Conservation (phyloP, 73 alveolate species). For the Vitrella brassicaformis region DNA sequence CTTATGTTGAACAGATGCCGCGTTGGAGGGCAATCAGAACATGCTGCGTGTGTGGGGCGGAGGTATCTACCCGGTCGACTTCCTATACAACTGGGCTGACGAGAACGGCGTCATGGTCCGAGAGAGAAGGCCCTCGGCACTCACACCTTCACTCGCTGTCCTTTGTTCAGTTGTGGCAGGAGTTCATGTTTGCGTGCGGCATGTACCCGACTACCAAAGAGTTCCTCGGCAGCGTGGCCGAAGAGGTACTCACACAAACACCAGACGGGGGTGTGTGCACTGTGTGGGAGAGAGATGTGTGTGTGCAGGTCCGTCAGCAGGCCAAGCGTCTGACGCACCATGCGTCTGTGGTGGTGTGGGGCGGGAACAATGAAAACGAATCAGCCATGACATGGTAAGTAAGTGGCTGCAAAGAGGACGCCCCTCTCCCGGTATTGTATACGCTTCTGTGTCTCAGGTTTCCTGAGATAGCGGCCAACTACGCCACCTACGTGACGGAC, state of each 20-base stretch:
- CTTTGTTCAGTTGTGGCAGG: too few relatives aligned
- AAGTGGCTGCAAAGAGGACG: too few relatives aligned
- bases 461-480: too few relatives aligned
- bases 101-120: constrained; percentile 63
- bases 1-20: too few relatives aligned
- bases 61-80: constrained; percentile 68
- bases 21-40: constrained; percentile 52
- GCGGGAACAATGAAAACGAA: constrained; percentile 18
- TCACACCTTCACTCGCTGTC: too few relatives aligned
- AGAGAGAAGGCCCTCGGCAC: too few relatives aligned
- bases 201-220: constrained; percentile 50
- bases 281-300: too few relatives aligned
- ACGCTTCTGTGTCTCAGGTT: too few relatives aligned
- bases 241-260: too few relatives aligned
- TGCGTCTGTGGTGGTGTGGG: constrained; percentile 61
- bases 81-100: constrained; percentile 64
- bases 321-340: constrained; percentile 61
- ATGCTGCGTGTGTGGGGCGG: constrained; percentile 78
- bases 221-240: constrained; percentile 44
- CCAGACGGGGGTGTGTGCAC: too few relatives aligned
- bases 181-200: constrained; percentile 65
- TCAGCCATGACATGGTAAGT: neutral
- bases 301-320: constrained; percentile 18
- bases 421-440: too few relatives aligned
- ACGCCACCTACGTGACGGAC: too few relatives aligned